Evolutionary conservation across 257 asterid genomes (phyloP).

Genomic region (Ophiorrhiza pumila): DNA sequence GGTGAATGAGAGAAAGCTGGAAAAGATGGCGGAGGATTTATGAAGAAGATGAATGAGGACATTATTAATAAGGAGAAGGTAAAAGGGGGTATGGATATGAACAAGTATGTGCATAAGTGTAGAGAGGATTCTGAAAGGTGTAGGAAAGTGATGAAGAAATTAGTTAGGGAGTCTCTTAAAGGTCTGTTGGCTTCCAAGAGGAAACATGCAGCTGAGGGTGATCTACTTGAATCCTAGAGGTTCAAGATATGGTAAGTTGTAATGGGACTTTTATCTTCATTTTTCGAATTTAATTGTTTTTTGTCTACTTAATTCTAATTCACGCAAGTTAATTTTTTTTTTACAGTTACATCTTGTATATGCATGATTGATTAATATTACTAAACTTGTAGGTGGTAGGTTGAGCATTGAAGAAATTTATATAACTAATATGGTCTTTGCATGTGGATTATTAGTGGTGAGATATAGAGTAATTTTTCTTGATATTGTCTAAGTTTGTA

Average conservation of each 20-base stretch:
- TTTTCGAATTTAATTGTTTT: background rate
- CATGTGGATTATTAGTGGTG: no score
- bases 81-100: constrained; percentile 46
- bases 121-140: constrained; percentile 79
- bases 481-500: background rate
- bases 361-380: background rate
- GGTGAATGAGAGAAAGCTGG: constrained; percentile 83
- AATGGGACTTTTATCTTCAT: background rate
- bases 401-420: background rate
- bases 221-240: constrained; percentile 43
- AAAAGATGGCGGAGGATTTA: constrained; percentile 85
- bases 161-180: constrained; percentile 69
- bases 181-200: constrained; percentile 51
- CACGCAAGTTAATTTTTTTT: background rate
- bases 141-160: constrained; percentile 74
- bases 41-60: constrained; percentile 72
- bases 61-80: constrained; percentile 48
- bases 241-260: constrained; percentile 63
- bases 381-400: background rate
- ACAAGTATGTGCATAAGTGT: constrained; percentile 82
- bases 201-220: constrained; percentile 30
- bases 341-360: background rate
- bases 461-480: background rate
- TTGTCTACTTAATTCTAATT: background rate
- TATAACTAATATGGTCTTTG: background rate